Evolutionary conservation across 2,329 filamentous ascomycete genomes (phyloP).

Genomic region (Setomelanomma holmii): DNA sequence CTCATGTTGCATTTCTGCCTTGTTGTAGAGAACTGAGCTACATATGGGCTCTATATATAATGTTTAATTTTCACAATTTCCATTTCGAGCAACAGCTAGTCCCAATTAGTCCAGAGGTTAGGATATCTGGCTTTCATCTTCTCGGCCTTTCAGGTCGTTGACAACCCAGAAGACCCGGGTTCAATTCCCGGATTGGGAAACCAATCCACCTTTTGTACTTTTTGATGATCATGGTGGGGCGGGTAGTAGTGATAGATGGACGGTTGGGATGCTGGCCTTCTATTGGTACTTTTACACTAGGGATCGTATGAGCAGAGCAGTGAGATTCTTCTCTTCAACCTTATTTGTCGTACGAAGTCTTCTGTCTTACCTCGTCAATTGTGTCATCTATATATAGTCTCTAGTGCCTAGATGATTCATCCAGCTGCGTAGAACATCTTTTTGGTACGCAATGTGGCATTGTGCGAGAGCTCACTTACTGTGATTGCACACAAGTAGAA

Average conservation of each 20-base stretch:
- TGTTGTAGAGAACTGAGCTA: neutral
- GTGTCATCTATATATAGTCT: too few species aligned
- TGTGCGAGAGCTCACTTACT: too few species aligned
- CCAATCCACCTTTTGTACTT: neutral
- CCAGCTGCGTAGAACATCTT: too few species aligned
- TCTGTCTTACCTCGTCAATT: too few species aligned
- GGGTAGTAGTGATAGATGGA: neutral
- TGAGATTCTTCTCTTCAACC: too few species aligned
- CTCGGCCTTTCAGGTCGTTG: neutral
- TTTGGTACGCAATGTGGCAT: too few species aligned
- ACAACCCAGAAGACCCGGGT: constrained; percentile 19
- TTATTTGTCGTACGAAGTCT: too few species aligned
- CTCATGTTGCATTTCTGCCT: neutral
- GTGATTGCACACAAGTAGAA: too few species aligned
- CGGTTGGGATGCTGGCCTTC: too few species aligned
- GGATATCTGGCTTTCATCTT: constrained; percentile 22
- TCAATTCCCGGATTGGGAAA: constrained; percentile 5
- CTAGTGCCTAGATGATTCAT: too few species aligned
- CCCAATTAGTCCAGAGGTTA: constrained; percentile 24
- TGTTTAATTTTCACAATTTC: neutral
- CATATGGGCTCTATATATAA: neutral
- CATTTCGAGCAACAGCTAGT: constrained; percentile 6
- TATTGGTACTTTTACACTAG: too few species aligned
- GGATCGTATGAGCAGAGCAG: too few species aligned
- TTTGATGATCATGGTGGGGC: neutral